phyloP scores from a whole-genome alignment of 2,329 filamentous ascomycete species.

The Laburnicola sp. region DNA sequence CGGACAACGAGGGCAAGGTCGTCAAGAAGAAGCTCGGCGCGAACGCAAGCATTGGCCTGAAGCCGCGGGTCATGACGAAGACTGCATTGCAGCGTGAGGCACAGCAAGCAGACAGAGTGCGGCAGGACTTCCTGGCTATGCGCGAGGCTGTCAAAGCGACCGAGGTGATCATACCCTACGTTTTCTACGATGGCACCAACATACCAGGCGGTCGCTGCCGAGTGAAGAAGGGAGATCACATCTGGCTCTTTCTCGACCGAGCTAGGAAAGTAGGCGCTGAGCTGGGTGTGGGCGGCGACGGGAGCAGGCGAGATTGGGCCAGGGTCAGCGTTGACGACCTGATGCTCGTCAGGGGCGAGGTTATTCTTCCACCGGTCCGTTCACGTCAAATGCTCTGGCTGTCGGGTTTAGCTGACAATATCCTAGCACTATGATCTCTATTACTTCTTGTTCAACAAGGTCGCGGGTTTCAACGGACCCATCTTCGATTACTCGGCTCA shows the following conservation, averaged over 20 bases:
- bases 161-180: slow-evolving; percentile 89
- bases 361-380: slow-evolving; percentile 89
- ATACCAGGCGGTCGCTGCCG: slow-evolving; percentile 80
- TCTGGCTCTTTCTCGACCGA: slow-evolving; percentile 92
- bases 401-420: slow-evolving; percentile 16
- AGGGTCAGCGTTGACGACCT: slow-evolving; percentile 92
- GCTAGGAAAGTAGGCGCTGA: slow-evolving; percentile 89
- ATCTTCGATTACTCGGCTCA: slow-evolving; percentile 76
- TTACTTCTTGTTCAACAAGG: slow-evolving; percentile 92
- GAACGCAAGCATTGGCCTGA: slow-evolving; percentile 60
- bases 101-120: slow-evolving; percentile 70
- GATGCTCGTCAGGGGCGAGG: slow-evolving; percentile 84
- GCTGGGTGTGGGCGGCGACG: slow-evolving; percentile 69
- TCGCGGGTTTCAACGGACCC: slow-evolving; percentile 69
- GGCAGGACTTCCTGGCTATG: slow-evolving; percentile 77
- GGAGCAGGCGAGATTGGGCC: slow-evolving; percentile 81
- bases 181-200: slow-evolving; percentile 95
- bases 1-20: slow-evolving; percentile 34
- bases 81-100: slow-evolving; percentile 77
- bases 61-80: slow-evolving; percentile 76
- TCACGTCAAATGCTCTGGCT: background rate
- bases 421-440: slow-evolving; percentile 93
- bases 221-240: slow-evolving; percentile 88
- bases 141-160: slow-evolving; percentile 87
- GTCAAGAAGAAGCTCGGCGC: slow-evolving; percentile 60